Evolutionary conservation across 2,329 filamentous ascomycete species (phyloP).

Genomic region (Aphanoascus verrucosus): DNA sequence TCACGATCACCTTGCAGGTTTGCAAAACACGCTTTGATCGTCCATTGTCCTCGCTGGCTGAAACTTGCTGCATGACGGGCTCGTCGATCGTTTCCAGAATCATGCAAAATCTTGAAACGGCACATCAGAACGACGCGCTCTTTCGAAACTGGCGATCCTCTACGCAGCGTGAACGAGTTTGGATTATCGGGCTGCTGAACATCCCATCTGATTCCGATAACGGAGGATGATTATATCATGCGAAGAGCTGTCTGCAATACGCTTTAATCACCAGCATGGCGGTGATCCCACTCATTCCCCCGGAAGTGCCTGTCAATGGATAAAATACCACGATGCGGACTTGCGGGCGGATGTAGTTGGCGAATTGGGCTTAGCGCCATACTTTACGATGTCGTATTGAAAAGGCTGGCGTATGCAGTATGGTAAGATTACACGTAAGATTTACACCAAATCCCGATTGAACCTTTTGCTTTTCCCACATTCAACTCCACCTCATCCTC

Average conservation of each 20-base stretch:
- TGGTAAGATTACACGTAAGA: no score
- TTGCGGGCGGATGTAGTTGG: background rate
- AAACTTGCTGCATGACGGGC: background rate
- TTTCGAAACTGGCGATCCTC: background rate
- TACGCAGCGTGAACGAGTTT: background rate
- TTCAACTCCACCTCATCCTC: no score
- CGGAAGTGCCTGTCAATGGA: background rate
- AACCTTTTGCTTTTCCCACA: no score
- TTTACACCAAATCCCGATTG: no score
- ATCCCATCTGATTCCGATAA: background rate
- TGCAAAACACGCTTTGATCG: background rate
- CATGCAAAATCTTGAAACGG: conserved; percentile 5
- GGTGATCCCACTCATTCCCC: background rate
- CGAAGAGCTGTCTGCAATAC: no score
- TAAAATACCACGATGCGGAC: background rate
- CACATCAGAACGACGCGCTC: background rate
- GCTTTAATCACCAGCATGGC: background rate
- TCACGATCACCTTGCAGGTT: no score
- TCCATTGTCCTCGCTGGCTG: background rate
- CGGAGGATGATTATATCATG: background rate
- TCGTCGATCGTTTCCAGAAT: conserved; percentile 10
- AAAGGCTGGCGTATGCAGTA: no score
- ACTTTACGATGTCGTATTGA: background rate
- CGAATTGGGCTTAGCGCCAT: background rate
- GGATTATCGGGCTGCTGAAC: no score